These are phyloP conservation scores for Nemania sp. DNA, from an alignment of 2,329 filamentous ascomycete genomes.

Conservation along the genomic window DNA sequence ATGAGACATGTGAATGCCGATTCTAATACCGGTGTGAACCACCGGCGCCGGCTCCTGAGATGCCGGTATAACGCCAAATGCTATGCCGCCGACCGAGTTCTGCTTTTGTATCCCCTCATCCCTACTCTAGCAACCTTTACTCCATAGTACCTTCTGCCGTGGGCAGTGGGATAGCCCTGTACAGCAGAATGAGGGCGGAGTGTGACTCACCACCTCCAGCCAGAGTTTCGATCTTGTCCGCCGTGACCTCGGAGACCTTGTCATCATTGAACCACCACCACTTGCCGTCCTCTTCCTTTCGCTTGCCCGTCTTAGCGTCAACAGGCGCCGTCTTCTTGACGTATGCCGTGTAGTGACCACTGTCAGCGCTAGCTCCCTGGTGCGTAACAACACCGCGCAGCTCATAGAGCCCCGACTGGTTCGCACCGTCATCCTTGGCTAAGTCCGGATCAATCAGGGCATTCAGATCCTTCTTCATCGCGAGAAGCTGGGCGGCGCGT, in stretches of 20 bases:
- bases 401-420: conserved; percentile 96
- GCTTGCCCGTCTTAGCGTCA: conserved; percentile 81
- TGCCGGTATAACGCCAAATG: conserved; percentile 41
- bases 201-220: conserved; percentile 90
- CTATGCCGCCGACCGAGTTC: conserved; percentile 33
- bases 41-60: conserved; percentile 25
- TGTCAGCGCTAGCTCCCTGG: conserved; percentile 95
- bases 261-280: conserved; percentile 99
- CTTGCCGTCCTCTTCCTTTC: conserved; percentile 85
- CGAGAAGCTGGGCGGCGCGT: conserved; percentile 77
- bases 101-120: neutral
- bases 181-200: conserved; percentile 83
- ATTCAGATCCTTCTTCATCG: conserved; percentile 89
- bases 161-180: conserved; percentile 78
- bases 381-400: conserved; percentile 94
- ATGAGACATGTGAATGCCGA: conserved; percentile 25
- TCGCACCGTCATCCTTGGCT: conserved; percentile 81
- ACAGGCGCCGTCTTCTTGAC: conserved; percentile 88
- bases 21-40: conserved; percentile 40
- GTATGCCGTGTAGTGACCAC: conserved; percentile 97
- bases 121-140: conserved; percentile 38
- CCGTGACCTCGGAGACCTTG: conserved; percentile 90
- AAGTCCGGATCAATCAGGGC: conserved; percentile 81
- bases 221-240: conserved; percentile 90
- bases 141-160: conserved; percentile 61